Base-by-base conservation (phyloP, 306 rosid species). In the Carpinus viminea region DNA sequence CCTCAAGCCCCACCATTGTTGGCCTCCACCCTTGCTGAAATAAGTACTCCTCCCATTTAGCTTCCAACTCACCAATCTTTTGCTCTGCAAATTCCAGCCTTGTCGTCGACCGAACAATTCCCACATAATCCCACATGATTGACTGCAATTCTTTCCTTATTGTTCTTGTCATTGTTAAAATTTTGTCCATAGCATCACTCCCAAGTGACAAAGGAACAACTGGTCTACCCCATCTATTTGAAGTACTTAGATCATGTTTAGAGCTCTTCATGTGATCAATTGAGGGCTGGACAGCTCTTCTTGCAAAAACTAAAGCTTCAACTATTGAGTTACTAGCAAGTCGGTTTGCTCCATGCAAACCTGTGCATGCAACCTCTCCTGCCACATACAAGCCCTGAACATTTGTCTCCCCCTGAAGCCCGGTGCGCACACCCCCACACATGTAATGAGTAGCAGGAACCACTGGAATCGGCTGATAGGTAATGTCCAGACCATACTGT, bases 371-470 rank as follows among this genome's bases (percentile, higher is more conserved):
- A 50, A 92, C 97, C 89, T 95, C 98, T 45, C 98, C 98, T 8
- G 98, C 98, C 48, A 95, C 97, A 56, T 83, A 92, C 60, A 95
- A 83, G 61, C 98, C 98, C 53, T 18, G 75, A 11, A 95, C 96
- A 38, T 92, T 91, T 7, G 98, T 95, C 88, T 95, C 97, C 48
- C 97, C 98, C 38, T 88, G 88, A 64, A 95, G 98, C 68, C 98
- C 95, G 4, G 98, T 93, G 10, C 91, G 91, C 70, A 92, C 98
- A 65, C 98, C 98, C 55, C 98, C 98, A 72, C 98, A 95, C 86
- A 95, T 92, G 86, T 95, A 95, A 87, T 92, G 98, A 75, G 98
- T 93, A 31, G 98, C 98, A 28, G 98, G 98, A 81, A 92, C 97
- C 60, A 92, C 98, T 0, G 98, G 98, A 78, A 95, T 91, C 38